These are phyloP conservation scores for Stagonosporopsis rhizophila DNA, from an alignment of 2,329 filamentous ascomycete genomes.

Conservation along the genomic window DNA sequence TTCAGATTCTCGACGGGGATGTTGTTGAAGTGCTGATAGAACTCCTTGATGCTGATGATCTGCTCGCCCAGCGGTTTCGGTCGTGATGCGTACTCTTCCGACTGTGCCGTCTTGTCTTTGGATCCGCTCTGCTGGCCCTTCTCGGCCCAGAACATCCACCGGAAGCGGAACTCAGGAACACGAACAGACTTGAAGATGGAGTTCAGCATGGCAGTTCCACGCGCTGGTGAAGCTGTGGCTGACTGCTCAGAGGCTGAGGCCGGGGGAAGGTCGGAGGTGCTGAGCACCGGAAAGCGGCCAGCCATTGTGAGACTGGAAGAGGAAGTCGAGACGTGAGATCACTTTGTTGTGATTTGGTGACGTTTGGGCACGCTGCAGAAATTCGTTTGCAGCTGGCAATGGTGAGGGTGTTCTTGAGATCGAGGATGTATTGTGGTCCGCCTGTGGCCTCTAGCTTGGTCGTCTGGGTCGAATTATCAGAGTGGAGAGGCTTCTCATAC, in stretches of 20 bases:
- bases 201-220: conserved; percentile 75
- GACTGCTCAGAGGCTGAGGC: conserved; percentile 66
- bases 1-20: conserved; percentile 77
- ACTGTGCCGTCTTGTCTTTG: conserved; percentile 29
- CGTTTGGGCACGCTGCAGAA: conserved; percentile 22
- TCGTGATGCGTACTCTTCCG: conserved; percentile 54
- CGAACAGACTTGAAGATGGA: conserved; percentile 55
- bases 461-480: not conserved
- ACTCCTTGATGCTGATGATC: conserved; percentile 57
- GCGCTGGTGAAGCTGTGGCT: conserved; percentile 72
- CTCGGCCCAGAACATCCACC: conserved; percentile 62
- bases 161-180: conserved; percentile 59
- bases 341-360: conserved; percentile 19
- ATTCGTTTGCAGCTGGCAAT: conserved; percentile 32
- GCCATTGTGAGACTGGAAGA: conserved; percentile 33
- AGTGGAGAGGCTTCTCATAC: conserved; percentile 25
- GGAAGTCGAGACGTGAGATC: conserved; percentile 18
- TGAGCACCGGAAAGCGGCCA: conserved; percentile 44
- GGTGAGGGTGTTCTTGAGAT: conserved; percentile 27
- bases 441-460: not conserved
- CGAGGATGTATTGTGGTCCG: not conserved
- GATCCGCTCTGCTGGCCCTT: conserved; percentile 42
- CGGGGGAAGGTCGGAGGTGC: conserved; percentile 60
- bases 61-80: conserved; percentile 53
- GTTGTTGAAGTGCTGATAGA: conserved; percentile 68